Evolutionary conservation across 2,329 filamentous ascomycete species (phyloP).

Genomic region (Clarireedia monteithiana): DNA sequence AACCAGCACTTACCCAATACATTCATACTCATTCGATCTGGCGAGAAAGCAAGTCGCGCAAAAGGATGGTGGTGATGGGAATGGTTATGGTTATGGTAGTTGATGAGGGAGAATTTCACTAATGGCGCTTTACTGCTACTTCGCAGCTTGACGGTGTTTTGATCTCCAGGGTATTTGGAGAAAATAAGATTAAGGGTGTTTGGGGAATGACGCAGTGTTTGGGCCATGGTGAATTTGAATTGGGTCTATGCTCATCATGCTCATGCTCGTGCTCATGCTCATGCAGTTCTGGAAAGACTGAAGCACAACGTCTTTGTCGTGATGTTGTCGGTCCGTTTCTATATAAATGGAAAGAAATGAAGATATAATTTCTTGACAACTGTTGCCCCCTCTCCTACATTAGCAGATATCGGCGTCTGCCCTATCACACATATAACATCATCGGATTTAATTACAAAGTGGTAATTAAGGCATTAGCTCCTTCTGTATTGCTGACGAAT

Average conservation of each 20-base stretch:
- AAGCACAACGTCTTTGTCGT: background rate
- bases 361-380: background rate
- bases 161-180: background rate
- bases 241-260: background rate
- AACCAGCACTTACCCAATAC: constrained; percentile 1
- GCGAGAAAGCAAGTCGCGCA: background rate
- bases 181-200: background rate
- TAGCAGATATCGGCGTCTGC: background rate
- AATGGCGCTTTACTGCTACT: background rate
- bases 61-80: no score
- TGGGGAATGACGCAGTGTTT: background rate
- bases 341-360: background rate
- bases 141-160: background rate
- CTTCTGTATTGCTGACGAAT: background rate
- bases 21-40: constrained; percentile 2
- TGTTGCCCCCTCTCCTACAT: background rate
- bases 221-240: background rate
- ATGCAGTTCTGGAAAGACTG: no score
- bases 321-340: background rate
- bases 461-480: background rate
- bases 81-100: no score
- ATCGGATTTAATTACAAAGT: background rate
- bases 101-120: background rate
- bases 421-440: background rate
- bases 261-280: no score